Percentiles rank a stretch among this genome's conserved stretches.
Evolutionary conservation across 768 basidiomycete genomes (phyloP).

Genomic region (Clathrus columnatus): DNA sequence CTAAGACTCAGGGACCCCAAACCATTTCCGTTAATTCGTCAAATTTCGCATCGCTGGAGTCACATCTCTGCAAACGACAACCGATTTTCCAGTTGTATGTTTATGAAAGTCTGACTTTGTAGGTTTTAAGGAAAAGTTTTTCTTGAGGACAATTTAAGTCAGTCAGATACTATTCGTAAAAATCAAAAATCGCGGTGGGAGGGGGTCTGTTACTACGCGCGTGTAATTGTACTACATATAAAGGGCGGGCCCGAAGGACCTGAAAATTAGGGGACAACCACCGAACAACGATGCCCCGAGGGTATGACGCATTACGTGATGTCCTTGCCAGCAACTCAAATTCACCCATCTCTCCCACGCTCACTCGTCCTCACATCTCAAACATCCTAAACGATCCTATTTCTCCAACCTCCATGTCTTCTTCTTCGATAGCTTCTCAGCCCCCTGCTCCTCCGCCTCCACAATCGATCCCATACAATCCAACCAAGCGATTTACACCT

Average conservation of each 20-base stretch:
- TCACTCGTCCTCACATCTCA: background rate
- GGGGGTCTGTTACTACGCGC: background rate
- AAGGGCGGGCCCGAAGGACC: background rate
- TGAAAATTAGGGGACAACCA: background rate
- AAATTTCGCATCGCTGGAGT: background rate
- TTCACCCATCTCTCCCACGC: conserved; percentile 8
- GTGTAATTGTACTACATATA: background rate
- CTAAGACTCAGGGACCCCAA: background rate
- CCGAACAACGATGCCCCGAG: conserved; percentile 6
- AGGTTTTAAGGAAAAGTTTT: background rate
- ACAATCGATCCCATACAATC: conserved; percentile 52
- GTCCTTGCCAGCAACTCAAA: conserved; percentile 6
- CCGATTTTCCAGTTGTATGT: no score
- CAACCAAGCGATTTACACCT: conserved; percentile 50
- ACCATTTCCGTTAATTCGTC: background rate
- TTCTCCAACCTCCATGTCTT: conserved; percentile 32
- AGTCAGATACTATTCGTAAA: no score
- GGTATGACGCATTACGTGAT: conserved; percentile 12
- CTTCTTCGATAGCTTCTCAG: conserved; percentile 21
- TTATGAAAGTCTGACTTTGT: no score
- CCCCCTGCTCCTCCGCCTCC: conserved; percentile 20
- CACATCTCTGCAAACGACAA: background rate
- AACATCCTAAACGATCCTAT: conserved; percentile 18
- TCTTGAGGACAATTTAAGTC: background rate
- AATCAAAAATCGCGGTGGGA: background rate